These are phyloP conservation scores for Pseudogymnoascus destructans DNA, from an alignment of 2,329 filamentous ascomycete species.

Conservation along the genomic window DNA sequence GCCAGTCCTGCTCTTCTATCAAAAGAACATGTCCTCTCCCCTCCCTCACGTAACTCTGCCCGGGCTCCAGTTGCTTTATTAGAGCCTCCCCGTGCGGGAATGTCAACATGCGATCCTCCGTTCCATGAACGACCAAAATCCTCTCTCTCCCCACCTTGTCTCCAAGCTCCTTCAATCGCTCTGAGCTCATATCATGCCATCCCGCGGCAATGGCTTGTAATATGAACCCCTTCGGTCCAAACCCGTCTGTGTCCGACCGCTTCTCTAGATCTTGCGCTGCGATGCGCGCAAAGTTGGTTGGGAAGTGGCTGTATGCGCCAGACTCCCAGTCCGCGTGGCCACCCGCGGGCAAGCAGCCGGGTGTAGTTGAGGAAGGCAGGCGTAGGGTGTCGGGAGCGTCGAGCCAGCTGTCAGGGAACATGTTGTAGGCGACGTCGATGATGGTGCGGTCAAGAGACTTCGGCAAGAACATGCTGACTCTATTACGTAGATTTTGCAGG, in stretches of 20 bases:
- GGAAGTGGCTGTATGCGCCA: conserved; percentile 41
- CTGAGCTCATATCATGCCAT: conserved; percentile 62
- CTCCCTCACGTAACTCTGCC: conserved; percentile 48
- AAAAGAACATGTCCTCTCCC: conserved; percentile 64
- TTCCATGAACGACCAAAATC: conserved; percentile 69
- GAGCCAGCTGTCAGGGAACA: conserved; percentile 57
- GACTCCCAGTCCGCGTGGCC: conserved; percentile 6
- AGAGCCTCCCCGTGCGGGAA: conserved; percentile 57
- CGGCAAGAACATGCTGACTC: conserved; percentile 48
- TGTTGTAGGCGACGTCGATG: conserved; percentile 45
- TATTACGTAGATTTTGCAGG: conserved; percentile 48
- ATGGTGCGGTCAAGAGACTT: conserved; percentile 57
- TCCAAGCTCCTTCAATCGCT: conserved; percentile 52
- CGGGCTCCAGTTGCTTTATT: conserved; percentile 50
- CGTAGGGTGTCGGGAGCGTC: conserved; percentile 42
- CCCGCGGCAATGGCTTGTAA: conserved; percentile 67
- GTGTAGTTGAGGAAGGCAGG: conserved; percentile 35
- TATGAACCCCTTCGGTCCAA: conserved; percentile 55
- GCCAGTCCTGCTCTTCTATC: conserved; percentile 57
- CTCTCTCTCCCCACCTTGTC: conserved; percentile 57
- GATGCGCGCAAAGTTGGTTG: conserved; percentile 69
- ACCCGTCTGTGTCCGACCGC: conserved; percentile 44
- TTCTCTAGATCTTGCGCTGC: conserved; percentile 69
- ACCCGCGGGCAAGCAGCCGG: conserved; percentile 26
- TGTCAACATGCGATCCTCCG: conserved; percentile 63